phyloP scores from a whole-genome alignment of 225 moss, liverwort and hornwort species.

The Bryum argenteum region DNA sequence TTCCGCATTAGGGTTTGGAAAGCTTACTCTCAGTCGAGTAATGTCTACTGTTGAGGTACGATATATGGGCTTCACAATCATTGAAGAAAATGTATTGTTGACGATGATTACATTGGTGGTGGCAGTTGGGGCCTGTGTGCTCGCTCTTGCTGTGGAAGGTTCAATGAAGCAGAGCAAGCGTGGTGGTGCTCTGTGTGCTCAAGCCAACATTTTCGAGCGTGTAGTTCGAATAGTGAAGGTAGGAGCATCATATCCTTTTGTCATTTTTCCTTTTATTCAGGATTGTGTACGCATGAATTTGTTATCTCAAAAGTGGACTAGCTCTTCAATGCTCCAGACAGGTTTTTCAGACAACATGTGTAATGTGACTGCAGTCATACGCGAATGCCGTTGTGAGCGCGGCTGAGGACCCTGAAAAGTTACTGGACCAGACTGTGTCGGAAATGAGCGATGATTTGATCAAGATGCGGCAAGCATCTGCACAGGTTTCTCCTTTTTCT shows the following conservation, averaged over 20 bases:
- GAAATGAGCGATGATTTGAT: constrained; percentile 96
- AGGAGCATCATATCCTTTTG: not conserved
- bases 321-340: not conserved
- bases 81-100: too few species aligned
- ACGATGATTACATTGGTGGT: constrained; percentile 2
- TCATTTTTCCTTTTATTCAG: not conserved
- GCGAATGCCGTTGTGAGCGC: constrained; percentile 92
- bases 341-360: not conserved
- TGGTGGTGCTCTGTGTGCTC: constrained; percentile 75
- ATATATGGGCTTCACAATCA: too few species aligned
- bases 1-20: constrained; percentile 20
- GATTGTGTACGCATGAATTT: not conserved
- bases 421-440: constrained; percentile 92
- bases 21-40: not conserved
- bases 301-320: not conserved
- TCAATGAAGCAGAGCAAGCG: constrained; percentile 45
- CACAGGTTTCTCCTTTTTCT: constrained; percentile 53
- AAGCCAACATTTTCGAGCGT: constrained; percentile 95
- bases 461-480: constrained; percentile 98
- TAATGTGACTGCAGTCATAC: constrained; percentile 66
- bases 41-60: not conserved
- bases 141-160: constrained; percentile 67
- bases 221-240: constrained; percentile 85
- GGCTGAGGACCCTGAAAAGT: constrained; percentile 96
- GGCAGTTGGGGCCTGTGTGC: constrained; percentile 62